Evolutionary conservation across 257 asterid genomes (phyloP), one percentile per base, ranked within the genome.

Genomic region (Capsicum baccatum): DNA sequence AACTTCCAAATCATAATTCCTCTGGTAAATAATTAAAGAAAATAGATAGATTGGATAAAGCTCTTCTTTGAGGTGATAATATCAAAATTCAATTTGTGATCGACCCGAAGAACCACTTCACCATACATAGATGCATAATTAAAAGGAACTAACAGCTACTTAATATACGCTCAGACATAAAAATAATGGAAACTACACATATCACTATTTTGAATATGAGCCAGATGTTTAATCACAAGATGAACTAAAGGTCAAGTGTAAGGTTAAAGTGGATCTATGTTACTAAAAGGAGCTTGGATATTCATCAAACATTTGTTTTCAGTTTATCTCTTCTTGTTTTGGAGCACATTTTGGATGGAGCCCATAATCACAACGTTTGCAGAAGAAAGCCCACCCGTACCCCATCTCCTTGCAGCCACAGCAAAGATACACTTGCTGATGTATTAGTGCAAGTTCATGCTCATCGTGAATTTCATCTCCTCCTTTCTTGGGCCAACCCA

Each of bases 291-390:
- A 10, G 9, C 26, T 4, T 0, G 81, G 15, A 0, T 26, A 52
- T 52, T 0, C 63, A 26, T 76, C 48, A 76, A 26, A 52, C 14
- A 76, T 13, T 52, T 52, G 0, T 4, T 26, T 26, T 76, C 48
- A 76, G 64, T 76, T 76, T 47, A 21, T 76, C 0, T 79, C 86
- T 48, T 79, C 86, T 47, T 84, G 80, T 80, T 84, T 81, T 85
- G 85, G 83, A 78, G 86, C 60, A 84, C 91, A 88, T 69, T 86
- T 88, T n/a, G 91, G 91, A 52, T 88, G 91, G 47, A 88, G 87
- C 21, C 87, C 91, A 8, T 82, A 86, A 39, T 86, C 81, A 13
- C 89, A 88, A 13, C 58, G 83, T 12, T 64, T 39, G 68, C 89
- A 88, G 1, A 81, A 39, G 26, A 86, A 88, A 69, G 91, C 85